phyloP scores from a whole-genome alignment of 495 filamentous ascomycete species.

The Talaromyces ruber region DNA sequence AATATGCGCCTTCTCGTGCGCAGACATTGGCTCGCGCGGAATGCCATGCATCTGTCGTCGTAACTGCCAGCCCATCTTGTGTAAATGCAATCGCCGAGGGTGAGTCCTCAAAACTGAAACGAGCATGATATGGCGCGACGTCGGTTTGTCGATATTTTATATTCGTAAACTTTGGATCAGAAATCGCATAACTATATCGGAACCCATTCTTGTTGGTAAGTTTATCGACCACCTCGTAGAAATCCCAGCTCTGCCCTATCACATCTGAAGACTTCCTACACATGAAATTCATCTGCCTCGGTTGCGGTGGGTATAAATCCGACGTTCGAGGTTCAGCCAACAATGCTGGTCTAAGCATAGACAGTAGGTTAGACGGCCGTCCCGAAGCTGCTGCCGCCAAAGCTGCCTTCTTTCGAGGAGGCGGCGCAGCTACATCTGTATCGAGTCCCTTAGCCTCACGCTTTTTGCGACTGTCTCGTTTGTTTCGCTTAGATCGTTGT shows the following conservation, averaged over 20 bases:
- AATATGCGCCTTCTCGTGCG: slow-evolving; percentile 83
- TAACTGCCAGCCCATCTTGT: slow-evolving; percentile 32
- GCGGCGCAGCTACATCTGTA: slow-evolving; percentile 18
- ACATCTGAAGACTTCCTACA: slow-evolving; percentile 25
- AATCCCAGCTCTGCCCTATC: slow-evolving; percentile 31
- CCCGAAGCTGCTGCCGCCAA: slow-evolving; percentile 23
- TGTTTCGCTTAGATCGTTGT: slow-evolving; percentile 33
- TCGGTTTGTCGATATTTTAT: slow-evolving; percentile 88
- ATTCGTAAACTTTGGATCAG: slow-evolving; percentile 75
- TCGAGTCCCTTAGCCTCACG: slow-evolving; percentile 60
- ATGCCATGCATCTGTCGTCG: slow-evolving; percentile 36
- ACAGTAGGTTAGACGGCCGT: slow-evolving; percentile 21
- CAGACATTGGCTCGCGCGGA: slow-evolving; percentile 73
- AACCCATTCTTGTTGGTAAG: slow-evolving; percentile 88
- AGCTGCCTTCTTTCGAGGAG: slow-evolving; percentile 28
- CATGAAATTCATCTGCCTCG: slow-evolving; percentile 33
- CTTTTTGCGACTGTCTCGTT: slow-evolving; percentile 55
- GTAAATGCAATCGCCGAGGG: slow-evolving; percentile 54
- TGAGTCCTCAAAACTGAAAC: slow-evolving; percentile 87
- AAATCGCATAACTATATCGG: slow-evolving; percentile 84
- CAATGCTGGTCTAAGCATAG: slow-evolving; percentile 22
- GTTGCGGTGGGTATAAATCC: slow-evolving; percentile 30
- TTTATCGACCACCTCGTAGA: slow-evolving; percentile 45
- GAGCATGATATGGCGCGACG: slow-evolving; percentile 65
- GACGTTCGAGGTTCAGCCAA: slow-evolving; percentile 28